Evolutionary conservation across 1,284 basidiomycete species (phyloP), one percentile per base, ranked within the genome.

Genomic region (Thelephora terrestris): DNA sequence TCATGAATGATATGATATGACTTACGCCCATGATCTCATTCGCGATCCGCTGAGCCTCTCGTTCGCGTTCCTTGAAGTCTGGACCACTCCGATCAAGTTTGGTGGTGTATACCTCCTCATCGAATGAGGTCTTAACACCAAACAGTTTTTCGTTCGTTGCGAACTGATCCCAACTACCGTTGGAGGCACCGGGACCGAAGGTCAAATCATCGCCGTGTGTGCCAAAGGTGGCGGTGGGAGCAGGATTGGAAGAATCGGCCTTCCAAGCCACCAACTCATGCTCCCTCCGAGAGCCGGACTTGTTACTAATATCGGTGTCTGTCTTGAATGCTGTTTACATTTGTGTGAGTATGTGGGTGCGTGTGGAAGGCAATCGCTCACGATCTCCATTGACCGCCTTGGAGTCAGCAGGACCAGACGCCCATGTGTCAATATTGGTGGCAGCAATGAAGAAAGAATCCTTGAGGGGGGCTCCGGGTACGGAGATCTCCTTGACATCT

Each of bases 41-140:
- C 4, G 95, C 95, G 53, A 98, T 75, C 52, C 78, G 78, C 61
- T 87, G 88, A 5, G 96, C 96, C 61, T 86, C 81, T 53, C 82
- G 77, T 68, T 98, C 95, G 54, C 83, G 78, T 66, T 92, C 88
- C 67, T 87, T 90, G 66, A 79, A 98, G 64, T 94, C 91, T 24
- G 86, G 79, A 21, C 79, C 85, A 51, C 70, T 78, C 55, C 90
- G 80, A 64, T 99, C 91, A 45, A 99, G 75, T 69, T 84, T 92
- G 38, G 95, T 99, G 18, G 96, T 99, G 67, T 99, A 99, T 38
- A 85, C 63, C 51, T 94, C 88, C 68, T 99, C 95, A 59, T 97
- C 85, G 64, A 92, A 99, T 60, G 82, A 80, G 7, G 92, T 91
- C 61, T 78, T 92, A 54, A 94, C 81, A 17, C 96, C 96, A 62